Evolutionary conservation across 2,329 filamentous ascomycete genomes (phyloP), one percentile per base, ranked within the genome.

Genomic region (Diatrype stigma): DNA sequence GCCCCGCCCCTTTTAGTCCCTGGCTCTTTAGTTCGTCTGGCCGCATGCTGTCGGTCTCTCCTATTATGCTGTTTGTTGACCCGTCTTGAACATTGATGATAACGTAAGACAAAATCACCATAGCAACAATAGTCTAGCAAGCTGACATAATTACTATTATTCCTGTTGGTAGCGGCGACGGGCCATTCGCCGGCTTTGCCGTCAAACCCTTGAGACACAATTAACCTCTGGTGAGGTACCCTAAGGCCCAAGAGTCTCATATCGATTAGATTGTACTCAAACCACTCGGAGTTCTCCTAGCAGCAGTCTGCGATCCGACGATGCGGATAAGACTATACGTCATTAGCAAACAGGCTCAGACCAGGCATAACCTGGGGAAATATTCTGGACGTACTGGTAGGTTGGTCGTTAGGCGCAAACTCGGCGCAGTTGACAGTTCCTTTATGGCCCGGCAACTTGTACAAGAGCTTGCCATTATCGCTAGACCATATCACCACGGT

Each of bases 371-470:
- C 17, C 45, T 14, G 10, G 19, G 30, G 19, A 14, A n/a, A 8
- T 12, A 5, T 38, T 28, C 32, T 34, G 14, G 37, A 84, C 90
- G 85, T 80, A 96, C 92, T 81, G 55, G 96, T 88, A 19, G 91
- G 90, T 61, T 96, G 91, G 54, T 87, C 83, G 37, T 82, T 81
- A 4, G 93, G 91, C 46, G 90, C 87, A 66, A 99, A 95, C 60
- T 95, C 87, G 49, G 93, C 93, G 67, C 93, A 91, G 67, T 97
- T 99, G 47, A 97, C 94, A 0, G 89, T 90, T 32, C 93, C 94
- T 71, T 91, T 94, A 69, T 99, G 94, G 1, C 94, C 94, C 1
- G 94, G 94, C 48, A 99, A 78, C 72, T 97, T 97, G 72, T 96
- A 95, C 56, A 96, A 70, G 61, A 99, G 76, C 74, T 95, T 97